Conservation (phyloP, 352 stramenopile species). For the Peronospora destructor region DNA sequence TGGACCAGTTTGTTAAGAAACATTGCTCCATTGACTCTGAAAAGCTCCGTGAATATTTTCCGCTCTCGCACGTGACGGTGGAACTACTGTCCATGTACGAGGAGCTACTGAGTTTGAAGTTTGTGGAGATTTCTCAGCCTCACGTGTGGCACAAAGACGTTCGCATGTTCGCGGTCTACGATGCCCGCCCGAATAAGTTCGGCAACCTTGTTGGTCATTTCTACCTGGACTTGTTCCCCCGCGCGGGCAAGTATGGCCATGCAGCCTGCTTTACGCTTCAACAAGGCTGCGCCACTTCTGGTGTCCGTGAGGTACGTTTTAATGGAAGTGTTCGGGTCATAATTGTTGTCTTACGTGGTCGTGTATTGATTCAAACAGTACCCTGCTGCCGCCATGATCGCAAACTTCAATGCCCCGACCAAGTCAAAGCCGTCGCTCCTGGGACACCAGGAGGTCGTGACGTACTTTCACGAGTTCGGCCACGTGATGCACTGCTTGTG, state of each 20-base stretch:
- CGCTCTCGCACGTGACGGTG: constrained; percentile 76
- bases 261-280: constrained; percentile 87
- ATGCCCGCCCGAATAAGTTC: constrained; percentile 46
- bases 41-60: constrained; percentile 86
- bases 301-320: constrained; percentile 35
- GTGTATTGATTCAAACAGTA: constrained; percentile 25
- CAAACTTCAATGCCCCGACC: constrained; percentile 82
- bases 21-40: constrained; percentile 84
- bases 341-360: constrained; percentile 4
- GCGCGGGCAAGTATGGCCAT: constrained; percentile 83
- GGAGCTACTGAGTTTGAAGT: constrained; percentile 80
- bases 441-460: constrained; percentile 81
- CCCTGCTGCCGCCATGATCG: constrained; percentile 84
- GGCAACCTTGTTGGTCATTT: constrained; percentile 76
- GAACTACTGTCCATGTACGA: constrained; percentile 86
- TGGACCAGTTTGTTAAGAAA: constrained; percentile 82
- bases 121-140: constrained; percentile 68
- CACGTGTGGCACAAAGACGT: constrained; percentile 88
- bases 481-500: constrained; percentile 89
- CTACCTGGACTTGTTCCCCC: constrained; percentile 85
- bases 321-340: background rate
- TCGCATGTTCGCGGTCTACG: constrained; percentile 79
- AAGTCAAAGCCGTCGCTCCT: constrained; percentile 76
- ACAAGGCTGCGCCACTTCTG: constrained; percentile 66
- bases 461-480: constrained; percentile 87